Evolutionary conservation across 345 rosid genomes (phyloP), one percentile per base, ranked within the genome.

Genomic region (Aquilaria yunnanensis): DNA sequence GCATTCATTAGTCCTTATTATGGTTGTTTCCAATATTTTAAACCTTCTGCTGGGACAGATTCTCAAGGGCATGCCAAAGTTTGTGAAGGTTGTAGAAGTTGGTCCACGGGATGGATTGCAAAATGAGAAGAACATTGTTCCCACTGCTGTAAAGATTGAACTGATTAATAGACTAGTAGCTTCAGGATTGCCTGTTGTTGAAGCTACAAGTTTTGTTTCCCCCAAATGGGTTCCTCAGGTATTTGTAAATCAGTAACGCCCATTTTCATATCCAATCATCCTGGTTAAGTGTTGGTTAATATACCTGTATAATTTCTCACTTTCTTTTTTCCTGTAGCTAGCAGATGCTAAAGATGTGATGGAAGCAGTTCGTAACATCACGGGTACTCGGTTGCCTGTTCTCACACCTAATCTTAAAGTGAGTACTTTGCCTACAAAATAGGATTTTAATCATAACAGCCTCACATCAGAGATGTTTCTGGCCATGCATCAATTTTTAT

Each of bases 221-320:
- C 95, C 94, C 1, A 84, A 83, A 78, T 87, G 90, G 95, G 90
- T 87, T 71, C 95, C 95, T 12, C 90, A 81, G 86, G 94, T 82
- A 70, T 59, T 57, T 54, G 16, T 9, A 31, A 49, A 50, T 56
- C 45, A n/a, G 47, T 46, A 1, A 23, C 43, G 43, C 7, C 43
- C 43, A 23, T 23, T 23, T 37, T 37, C 43, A 37, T 37, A 37
- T 37, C 8, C 43, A 37, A 37, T 37, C 43, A 3, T 37, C 5
- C 43, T 37, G 8, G 43, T 37, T 9, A 37, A 37, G 43, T 9
- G 8, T 37, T 37, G 2, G 43, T 37, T 37, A 37, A 37, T 5
- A 37, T 37, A 37, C 5, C 43, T 4, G 43, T 37, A 37, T 12
- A 47, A 43, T 43, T 63, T 45, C 46, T 32, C 5, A n/a, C 54